Percentiles rank a stretch among this genome's conserved stretches.
phyloP scores from a whole-genome alignment of 75 land plant genomes.

The Pinus albicaulis region DNA sequence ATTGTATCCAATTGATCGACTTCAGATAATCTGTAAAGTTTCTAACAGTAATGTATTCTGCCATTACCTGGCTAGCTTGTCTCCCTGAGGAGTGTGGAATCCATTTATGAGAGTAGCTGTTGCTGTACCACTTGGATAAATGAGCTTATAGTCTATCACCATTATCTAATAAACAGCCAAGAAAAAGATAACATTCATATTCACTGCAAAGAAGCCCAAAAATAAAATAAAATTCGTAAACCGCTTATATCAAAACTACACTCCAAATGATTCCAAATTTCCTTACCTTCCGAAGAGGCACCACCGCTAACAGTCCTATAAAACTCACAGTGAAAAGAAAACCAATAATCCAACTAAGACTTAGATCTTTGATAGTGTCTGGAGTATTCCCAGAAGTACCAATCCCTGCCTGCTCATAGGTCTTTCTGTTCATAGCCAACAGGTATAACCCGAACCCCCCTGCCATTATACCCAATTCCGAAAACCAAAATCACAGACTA shows the following conservation, averaged over 20 bases:
- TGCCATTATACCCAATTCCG: slow-evolving; percentile 1
- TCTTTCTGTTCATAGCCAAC: slow-evolving; percentile 57
- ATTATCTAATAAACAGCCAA: slow-evolving; percentile 36
- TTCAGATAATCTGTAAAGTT: neutral
- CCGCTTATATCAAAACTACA: too few relatives aligned
- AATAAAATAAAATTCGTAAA: too few relatives aligned
- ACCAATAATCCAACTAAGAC: slow-evolving; percentile 65
- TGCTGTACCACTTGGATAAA: slow-evolving; percentile 96
- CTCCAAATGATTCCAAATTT: neutral
- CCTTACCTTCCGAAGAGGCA: neutral
- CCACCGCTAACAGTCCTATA: slow-evolving; percentile 60
- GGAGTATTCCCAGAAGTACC: slow-evolving; percentile 13
- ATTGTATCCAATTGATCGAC: too few relatives aligned
- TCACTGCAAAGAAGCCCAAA: too few relatives aligned
- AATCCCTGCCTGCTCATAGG: slow-evolving; percentile 23
- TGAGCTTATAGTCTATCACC: slow-evolving; percentile 84
- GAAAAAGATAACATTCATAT: neutral
- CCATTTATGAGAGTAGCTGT: slow-evolving; percentile 91
- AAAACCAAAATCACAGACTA: neutral
- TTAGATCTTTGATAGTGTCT: slow-evolving; percentile 9
- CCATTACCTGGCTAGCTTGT: slow-evolving; percentile 61
- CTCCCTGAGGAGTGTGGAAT: slow-evolving; percentile 16
- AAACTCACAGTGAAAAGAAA: slow-evolving; percentile 70
- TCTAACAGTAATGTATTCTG: neutral
- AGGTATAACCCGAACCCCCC: slow-evolving; percentile 90